phyloP scores from a whole-genome alignment of 169 alveolate species.

The Cryptosporidium tyzzeri region DNA sequence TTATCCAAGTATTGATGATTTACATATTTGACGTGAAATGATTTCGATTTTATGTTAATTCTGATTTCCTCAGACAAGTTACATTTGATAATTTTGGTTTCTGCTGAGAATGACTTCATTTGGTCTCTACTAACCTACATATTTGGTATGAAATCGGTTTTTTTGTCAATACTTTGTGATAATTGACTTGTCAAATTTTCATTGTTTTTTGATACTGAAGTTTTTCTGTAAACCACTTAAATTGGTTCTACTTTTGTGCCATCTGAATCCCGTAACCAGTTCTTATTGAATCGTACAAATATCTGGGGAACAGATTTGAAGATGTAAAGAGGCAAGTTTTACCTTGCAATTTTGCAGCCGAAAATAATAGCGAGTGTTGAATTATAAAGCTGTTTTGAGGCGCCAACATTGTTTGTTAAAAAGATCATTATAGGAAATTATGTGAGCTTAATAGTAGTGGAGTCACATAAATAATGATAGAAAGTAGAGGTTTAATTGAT shows the following conservation, averaged over 20 bases:
- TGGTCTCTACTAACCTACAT: not conserved
- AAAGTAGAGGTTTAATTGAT: slow-evolving; percentile 8
- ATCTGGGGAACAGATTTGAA: not conserved
- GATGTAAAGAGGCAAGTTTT: not conserved
- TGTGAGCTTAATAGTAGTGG: slow-evolving; percentile 7
- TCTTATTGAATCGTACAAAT: no score
- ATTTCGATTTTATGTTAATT: no score
- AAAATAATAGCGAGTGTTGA: not conserved
- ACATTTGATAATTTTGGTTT: not conserved
- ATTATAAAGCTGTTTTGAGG: not conserved
- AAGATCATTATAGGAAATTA: slow-evolving; percentile 7
- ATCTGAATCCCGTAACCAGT: not conserved
- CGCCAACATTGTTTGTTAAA: slow-evolving; percentile 14
- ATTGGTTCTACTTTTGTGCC: not conserved
- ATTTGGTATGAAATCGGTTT: not conserved
- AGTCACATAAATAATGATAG: slow-evolving; percentile 23
- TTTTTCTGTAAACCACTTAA: not conserved
- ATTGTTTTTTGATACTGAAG: not conserved
- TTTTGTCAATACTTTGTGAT: not conserved
- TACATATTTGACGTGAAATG: not conserved
- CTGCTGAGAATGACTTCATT: not conserved
- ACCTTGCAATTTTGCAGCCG: not conserved
- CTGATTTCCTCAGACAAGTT: not conserved
- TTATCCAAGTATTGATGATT: not conserved
- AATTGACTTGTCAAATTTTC: not conserved